Evolutionary conservation across 345 rosid species (phyloP).

Genomic region (Acer negundo): DNA sequence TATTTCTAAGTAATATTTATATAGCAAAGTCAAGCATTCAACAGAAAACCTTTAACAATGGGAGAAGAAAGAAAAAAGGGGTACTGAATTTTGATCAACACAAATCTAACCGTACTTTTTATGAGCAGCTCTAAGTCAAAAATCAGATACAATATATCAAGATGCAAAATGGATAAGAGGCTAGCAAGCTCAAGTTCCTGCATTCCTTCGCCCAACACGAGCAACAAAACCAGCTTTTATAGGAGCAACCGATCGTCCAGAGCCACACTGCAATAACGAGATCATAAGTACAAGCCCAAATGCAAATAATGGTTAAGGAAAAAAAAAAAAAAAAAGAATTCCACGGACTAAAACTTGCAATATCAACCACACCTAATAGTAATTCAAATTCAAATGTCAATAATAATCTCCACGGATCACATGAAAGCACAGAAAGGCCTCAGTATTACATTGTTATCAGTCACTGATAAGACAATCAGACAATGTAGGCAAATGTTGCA

Average conservation of each 20-base stretch:
- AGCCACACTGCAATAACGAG: slow-evolving; percentile 71
- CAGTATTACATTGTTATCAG: background rate
- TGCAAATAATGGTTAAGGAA: background rate
- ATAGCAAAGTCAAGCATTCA: background rate
- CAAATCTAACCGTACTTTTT: background rate
- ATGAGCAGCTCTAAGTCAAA: too few relatives aligned
- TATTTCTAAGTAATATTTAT: background rate
- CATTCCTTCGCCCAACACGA: slow-evolving; percentile 89
- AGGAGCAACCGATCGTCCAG: slow-evolving; percentile 92
- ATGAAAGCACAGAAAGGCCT: background rate
- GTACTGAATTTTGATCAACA: background rate
- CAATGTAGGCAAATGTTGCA: slow-evolving; percentile 17
- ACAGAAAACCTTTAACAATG: background rate
- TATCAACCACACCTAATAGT: too few relatives aligned
- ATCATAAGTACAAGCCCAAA: background rate
- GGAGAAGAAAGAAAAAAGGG: background rate
- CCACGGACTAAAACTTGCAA: too few relatives aligned
- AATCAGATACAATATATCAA: background rate
- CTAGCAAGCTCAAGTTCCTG: slow-evolving; percentile 46
- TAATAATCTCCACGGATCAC: background rate
- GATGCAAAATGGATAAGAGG: background rate
- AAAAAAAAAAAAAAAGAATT: too few relatives aligned
- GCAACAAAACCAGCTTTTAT: slow-evolving; percentile 98
- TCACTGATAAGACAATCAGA: slow-evolving; percentile 15
- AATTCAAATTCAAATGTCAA: background rate